Evolutionary conservation across 2,329 filamentous ascomycete genomes (phyloP).

Genomic region (Trichoderma guizhouense): DNA sequence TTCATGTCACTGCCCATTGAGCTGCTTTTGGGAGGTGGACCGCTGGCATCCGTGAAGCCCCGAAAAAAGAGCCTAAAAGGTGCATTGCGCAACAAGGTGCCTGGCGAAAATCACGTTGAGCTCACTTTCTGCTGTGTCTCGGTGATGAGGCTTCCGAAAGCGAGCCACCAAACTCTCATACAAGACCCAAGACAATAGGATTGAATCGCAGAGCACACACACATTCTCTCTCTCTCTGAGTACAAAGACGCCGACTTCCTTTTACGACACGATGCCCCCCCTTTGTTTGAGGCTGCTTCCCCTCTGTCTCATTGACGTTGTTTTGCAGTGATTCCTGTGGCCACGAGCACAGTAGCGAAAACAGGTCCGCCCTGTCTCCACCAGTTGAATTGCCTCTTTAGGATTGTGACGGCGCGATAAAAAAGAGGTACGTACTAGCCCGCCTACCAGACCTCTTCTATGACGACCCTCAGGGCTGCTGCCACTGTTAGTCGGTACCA

Average conservation of each 20-base stretch:
- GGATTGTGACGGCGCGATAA: neutral
- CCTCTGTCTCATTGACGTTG: neutral
- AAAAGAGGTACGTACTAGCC: neutral
- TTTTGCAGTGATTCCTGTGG: neutral
- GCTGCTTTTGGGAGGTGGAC: neutral
- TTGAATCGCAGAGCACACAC: neutral
- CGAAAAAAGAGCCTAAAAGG: neutral
- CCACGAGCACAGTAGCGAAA: conserved; percentile 1
- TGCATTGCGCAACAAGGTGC: neutral
- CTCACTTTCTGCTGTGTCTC: neutral
- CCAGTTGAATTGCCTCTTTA: conserved; percentile 1
- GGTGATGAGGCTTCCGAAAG: neutral
- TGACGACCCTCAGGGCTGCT: neutral
- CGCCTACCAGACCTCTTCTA: neutral
- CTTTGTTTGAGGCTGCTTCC: neutral
- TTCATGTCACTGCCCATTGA: neutral
- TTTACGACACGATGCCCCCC: neutral
- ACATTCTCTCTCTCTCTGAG: neutral
- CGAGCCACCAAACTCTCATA: neutral
- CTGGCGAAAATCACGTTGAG: neutral
- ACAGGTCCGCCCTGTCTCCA: neutral
- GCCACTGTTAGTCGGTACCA: neutral
- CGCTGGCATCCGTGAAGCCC: neutral
- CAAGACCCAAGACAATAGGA: neutral
- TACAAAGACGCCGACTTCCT: neutral